A percentile compares a stretch with the other conserved stretches of the same genome.
Evolutionary conservation across 2,329 filamentous ascomycete species (phyloP).

Genomic region (Dactylellina sp.): DNA sequence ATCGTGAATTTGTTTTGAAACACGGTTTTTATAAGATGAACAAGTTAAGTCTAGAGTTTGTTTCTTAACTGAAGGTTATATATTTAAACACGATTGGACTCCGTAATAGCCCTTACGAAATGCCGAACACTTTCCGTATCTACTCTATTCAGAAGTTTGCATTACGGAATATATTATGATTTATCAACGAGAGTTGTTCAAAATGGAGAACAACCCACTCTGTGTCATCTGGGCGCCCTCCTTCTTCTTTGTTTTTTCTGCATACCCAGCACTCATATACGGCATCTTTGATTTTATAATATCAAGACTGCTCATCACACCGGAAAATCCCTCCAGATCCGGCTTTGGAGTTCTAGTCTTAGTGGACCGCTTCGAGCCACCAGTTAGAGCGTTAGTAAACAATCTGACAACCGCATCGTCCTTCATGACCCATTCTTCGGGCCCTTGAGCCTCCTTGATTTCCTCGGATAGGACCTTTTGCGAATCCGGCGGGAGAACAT

Average conservation of each 20-base stretch:
- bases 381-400: conserved; percentile 37
- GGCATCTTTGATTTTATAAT: not conserved
- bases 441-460: not conserved
- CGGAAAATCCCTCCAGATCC: not conserved
- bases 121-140: no score
- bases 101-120: no score
- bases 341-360: not conserved
- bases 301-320: not conserved
- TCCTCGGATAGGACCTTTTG: conserved; percentile 6
- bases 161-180: not conserved
- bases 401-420: conserved; percentile 17
- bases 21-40: no score
- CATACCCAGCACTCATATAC: not conserved
- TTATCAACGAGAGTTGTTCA: not conserved
- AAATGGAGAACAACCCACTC: not conserved
- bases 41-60: no score
- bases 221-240: not conserved
- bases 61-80: no score
- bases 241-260: not conserved
- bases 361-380: conserved; percentile 23
- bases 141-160: not conserved
- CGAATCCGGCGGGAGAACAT: conserved; percentile 10
- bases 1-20: no score
- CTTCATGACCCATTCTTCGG: conserved; percentile 16
- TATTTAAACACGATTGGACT: no score